Evolutionary conservation across 2,329 filamentous ascomycete species (phyloP), one percentile per base, ranked within the genome.

Genomic region (Aspergillus ibericus): DNA sequence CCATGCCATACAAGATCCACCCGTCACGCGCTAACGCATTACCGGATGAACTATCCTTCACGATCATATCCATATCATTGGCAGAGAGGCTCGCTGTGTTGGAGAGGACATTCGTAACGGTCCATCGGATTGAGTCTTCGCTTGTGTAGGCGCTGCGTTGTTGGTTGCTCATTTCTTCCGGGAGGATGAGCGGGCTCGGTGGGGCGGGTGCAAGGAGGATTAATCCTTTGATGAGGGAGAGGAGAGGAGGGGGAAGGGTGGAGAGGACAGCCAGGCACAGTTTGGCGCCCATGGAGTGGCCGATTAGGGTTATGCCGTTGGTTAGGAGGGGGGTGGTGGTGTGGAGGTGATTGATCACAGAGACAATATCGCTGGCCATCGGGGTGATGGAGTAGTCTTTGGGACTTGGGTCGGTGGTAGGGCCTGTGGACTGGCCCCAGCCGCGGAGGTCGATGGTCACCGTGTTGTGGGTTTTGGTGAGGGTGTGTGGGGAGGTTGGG

Each of bases 261-360:
- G 48, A 46, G 1, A 66, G 49, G 10, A 59, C 59, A 1, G 63
- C 62, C 18, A 76, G 66, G 0, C 71, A 69, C 2, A 78, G 70
- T 53, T 78, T 78, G 15, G 69, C 75, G 3, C 76, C 76, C 76
- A 78, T 78, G 0, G 74, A 77, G 60, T 77, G 72, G 2, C 74
- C 73, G 36, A 77, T 57, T 3, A 77, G 61, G 18, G 77, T 59
- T 36, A 76, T 66, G 1, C 68, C 64, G 5, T 65, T 35, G 0
- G 57, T 46, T 16, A 77, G 53, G 2, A 72, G 60, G 3, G 54
- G 50, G 13, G 68, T 59, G 7, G 69, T 63, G 5, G 27, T n/a
- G 0, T 35, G 22, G 6, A 71, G 40, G 20, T 61, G 25, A 1
- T 36, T 8, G 4, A 71, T 36, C 3, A 62, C 12, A 1, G 44